These are phyloP conservation scores for Funneliformis mosseae DNA, from an alignment of 192 early-diverging fungal species.

Conservation along the genomic window DNA sequence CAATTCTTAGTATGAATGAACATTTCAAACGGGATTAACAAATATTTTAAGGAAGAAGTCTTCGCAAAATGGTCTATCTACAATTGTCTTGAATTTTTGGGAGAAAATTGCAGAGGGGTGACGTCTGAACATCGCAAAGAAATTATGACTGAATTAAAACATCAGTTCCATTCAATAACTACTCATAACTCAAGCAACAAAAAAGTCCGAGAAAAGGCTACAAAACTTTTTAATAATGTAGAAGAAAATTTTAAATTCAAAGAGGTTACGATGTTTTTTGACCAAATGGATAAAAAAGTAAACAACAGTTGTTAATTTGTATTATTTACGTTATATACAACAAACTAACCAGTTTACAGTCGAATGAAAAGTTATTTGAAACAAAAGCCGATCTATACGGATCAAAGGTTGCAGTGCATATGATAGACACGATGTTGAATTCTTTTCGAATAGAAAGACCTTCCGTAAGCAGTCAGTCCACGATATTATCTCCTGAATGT, in stretches of 20 bases:
- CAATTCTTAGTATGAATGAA: neutral
- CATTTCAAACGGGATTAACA: neutral
- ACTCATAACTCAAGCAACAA: conserved; percentile 20
- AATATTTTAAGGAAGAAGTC: conserved; percentile 4
- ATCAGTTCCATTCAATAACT: conserved; percentile 20
- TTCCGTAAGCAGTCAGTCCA: too few species aligned
- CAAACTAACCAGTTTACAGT: conserved; percentile 26
- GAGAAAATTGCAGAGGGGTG: neutral
- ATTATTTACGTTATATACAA: conserved; percentile 19
- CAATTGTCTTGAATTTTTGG: conserved; percentile 16
- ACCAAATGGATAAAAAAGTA: conserved; percentile 24
- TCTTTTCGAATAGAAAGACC: too few species aligned
- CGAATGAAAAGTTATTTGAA: conserved; percentile 22
- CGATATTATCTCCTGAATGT: too few species aligned
- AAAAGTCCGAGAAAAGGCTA: neutral
- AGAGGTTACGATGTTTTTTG: conserved; percentile 13
- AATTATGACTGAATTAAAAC: conserved; percentile 27
- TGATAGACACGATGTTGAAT: neutral
- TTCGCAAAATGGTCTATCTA: conserved; percentile 8
- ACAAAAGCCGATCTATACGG: conserved; percentile 22
- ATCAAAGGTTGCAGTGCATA: conserved; percentile 25
- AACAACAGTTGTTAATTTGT: conserved; percentile 22
- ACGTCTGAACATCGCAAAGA: conserved; percentile 12
- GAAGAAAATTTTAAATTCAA: conserved; percentile 8
- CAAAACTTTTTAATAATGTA: conserved; percentile 13